Evolutionary conservation across 257 asterid genomes (phyloP).

Genomic region (Gentiana dahurica): DNA sequence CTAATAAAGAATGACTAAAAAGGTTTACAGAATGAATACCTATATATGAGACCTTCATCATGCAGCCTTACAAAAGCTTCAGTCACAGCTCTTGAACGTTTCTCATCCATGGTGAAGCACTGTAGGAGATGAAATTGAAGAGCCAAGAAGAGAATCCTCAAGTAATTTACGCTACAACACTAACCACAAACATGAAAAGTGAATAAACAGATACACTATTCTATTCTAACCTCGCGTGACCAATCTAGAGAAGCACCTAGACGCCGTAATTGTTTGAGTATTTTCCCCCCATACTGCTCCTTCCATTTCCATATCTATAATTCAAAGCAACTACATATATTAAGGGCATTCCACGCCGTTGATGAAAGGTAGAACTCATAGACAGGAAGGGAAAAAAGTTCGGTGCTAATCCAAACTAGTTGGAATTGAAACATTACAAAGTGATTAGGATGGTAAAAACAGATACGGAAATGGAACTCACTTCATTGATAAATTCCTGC

Average conservation of each 20-base stretch:
- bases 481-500: constrained; percentile 54
- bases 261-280: constrained; percentile 72
- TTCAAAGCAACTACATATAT: too few relatives aligned
- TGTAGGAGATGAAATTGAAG: constrained; percentile 14
- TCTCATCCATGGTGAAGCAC: constrained; percentile 96
- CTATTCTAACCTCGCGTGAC: constrained; percentile 97
- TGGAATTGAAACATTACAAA: too few relatives aligned
- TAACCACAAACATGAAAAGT: constrained; percentile 11
- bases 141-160: background rate
- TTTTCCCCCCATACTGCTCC: constrained; percentile 78
- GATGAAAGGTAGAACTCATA: constrained; percentile 84
- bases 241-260: constrained; percentile 89
- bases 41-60: constrained; percentile 74
- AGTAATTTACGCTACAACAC: background rate
- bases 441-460: too few relatives aligned
- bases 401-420: constrained; percentile 40
- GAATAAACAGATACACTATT: constrained; percentile 2
- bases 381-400: constrained; percentile 70
- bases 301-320: constrained; percentile 84
- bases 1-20: background rate
- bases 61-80: constrained; percentile 92
- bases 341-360: constrained; percentile 36
- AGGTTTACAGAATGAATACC: constrained; percentile 23
- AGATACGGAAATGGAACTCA: constrained; percentile 34
- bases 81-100: constrained; percentile 78